These are phyloP conservation scores for Xylariaceae sp. DNA, from an alignment of 2,329 filamentous ascomycete species.

Conservation along the genomic window DNA sequence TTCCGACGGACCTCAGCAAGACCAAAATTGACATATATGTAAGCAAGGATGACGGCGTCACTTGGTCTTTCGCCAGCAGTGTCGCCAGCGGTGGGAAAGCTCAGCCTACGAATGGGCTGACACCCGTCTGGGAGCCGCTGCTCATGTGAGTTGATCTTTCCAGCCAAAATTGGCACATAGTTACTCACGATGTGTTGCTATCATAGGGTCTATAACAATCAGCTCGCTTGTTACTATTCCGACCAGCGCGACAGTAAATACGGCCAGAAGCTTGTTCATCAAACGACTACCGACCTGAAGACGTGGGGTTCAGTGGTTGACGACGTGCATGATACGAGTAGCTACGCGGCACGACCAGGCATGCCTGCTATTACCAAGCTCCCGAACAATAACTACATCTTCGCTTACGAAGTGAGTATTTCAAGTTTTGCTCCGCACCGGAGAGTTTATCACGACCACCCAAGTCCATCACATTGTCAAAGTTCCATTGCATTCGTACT, in stretches of 20 bases:
- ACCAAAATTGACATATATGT: slow-evolving; percentile 75
- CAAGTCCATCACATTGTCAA: not conserved
- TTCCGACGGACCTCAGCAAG: slow-evolving; percentile 61
- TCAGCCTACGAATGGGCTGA: slow-evolving; percentile 59
- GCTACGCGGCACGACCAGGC: slow-evolving; percentile 32
- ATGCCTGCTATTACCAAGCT: slow-evolving; percentile 57
- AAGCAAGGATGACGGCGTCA: slow-evolving; percentile 62
- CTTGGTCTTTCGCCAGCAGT: slow-evolving; percentile 70
- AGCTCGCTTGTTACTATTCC: slow-evolving; percentile 71
- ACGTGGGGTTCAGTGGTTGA: slow-evolving; percentile 65
- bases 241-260: slow-evolving; percentile 68
- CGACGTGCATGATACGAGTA: slow-evolving; percentile 62
- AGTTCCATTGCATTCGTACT: not conserved
- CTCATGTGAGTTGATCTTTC: slow-evolving; percentile 49
- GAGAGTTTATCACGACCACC: too few relatives aligned
- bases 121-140: slow-evolving; percentile 76
- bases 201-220: slow-evolving; percentile 58
- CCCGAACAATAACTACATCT: slow-evolving; percentile 64
- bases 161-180: too few relatives aligned
- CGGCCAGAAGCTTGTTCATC: slow-evolving; percentile 72
- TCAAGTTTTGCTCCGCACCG: too few relatives aligned
- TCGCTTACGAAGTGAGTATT: slow-evolving; percentile 46
- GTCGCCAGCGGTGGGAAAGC: slow-evolving; percentile 68
- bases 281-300: slow-evolving; percentile 62
- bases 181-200: not conserved